A percentile compares a stretch with the other conserved stretches of the same genome.
Evolutionary conservation across 305 asterid species (phyloP).

Genomic region (Striga hermonthica): DNA sequence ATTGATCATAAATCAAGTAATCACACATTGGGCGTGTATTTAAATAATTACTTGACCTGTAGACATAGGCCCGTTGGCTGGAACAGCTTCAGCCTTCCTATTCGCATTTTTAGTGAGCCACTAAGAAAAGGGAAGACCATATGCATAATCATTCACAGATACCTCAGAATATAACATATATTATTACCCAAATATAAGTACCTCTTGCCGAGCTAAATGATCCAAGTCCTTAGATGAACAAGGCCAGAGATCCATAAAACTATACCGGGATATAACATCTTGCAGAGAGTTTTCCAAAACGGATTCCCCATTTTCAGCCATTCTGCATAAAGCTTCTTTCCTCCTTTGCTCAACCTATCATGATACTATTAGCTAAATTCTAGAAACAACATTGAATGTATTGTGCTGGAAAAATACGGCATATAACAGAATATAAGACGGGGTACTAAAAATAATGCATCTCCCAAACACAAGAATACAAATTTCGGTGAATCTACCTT

Average conservation of each 20-base stretch:
- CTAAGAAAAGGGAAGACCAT: constrained; percentile 37
- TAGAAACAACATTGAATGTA: neutral
- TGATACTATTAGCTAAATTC: constrained; percentile 4
- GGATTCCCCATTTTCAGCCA: constrained; percentile 65
- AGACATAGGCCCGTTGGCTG: constrained; percentile 54
- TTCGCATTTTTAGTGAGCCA: constrained; percentile 68
- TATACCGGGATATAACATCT: constrained; percentile 82
- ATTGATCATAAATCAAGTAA: neutral
- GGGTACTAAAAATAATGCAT: neutral
- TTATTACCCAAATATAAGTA: constrained; percentile 30
- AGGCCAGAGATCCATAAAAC: constrained; percentile 94
- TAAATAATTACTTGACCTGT: constrained; percentile 42
- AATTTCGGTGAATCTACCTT: constrained; percentile 50
- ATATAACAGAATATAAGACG: neutral
- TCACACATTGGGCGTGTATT: constrained; percentile 5
- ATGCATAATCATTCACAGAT: neutral
- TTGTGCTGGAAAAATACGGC: neutral
- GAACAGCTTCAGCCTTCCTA: constrained; percentile 61
- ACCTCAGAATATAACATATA: constrained; percentile 5
- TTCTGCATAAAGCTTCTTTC: constrained; percentile 78
- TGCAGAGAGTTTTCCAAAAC: constrained; percentile 66
- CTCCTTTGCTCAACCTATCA: constrained; percentile 89
- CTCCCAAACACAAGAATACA: constrained; percentile 18
- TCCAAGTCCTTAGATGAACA: constrained; percentile 91
- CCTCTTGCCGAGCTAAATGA: constrained; percentile 87